Evolutionary conservation across 352 stramenopile species (phyloP), one percentile per base, ranked within the genome.

Genomic region (Phytophthora pluvialis): DNA sequence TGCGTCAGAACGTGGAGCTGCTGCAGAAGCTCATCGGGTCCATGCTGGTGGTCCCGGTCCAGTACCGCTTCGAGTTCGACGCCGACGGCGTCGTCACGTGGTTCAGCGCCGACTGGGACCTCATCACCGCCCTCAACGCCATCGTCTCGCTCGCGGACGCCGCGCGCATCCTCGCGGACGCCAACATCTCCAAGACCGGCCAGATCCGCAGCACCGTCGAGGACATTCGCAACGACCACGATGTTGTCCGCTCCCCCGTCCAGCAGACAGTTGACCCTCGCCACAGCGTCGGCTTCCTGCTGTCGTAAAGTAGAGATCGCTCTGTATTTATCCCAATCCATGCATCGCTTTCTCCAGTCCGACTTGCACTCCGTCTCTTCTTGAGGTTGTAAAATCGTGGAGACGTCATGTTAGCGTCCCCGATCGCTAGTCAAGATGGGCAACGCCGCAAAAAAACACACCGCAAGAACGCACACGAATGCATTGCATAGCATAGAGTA

Each of bases 101-200:
- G 79, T 77, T 89, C 32, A 83, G 78, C 39, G 73, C 74, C 21
- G 76, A 92, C 36, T 78, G 81, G 67, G 80, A 90, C 64, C 78
- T 90, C 50, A 67, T 92, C 9, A 45, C 29, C 2, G 81, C 75
- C 0, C 52, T 92, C 1, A 67, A 53, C 18, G 45, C 71, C 11
- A 44, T 88, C n/a, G 78, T 78, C 1, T 80, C 67, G 21, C 60
- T 91, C n/a, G 47, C 71, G 18, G 76, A 78, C 33, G 80, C 78
- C 3, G 70, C 68, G 7, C 33, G 39, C n/a, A 76, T 84, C 53
- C 80, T 90, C 46, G 38, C 64, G 0, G 70, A 60, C 38, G 64
- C 80, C 16, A 75, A 79, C 8, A 83, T 91, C 42, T 81, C 80
- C 35, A 88, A 60, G 31, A 89, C 83, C 2, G 75, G 80, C 7